These are phyloP conservation scores for Mycena olivaceomarginata DNA, from an alignment of 768 basidiomycete species.

Conservation along the genomic window DNA sequence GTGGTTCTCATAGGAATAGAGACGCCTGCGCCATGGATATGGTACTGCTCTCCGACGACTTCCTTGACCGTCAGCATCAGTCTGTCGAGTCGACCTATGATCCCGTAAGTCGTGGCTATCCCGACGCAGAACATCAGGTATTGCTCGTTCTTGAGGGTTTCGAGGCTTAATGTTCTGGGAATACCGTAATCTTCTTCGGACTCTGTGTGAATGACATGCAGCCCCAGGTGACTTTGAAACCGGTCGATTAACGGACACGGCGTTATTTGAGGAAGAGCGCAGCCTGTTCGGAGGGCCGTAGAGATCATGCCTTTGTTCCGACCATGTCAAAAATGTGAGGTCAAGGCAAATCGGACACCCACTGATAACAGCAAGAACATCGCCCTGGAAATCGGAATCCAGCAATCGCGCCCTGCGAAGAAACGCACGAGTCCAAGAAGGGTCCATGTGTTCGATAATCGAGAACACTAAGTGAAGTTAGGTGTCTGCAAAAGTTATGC, in stretches of 20 bases:
- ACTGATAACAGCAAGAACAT: conserved; percentile 90
- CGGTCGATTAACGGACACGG: conserved; percentile 80
- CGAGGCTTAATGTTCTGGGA: conserved; percentile 80
- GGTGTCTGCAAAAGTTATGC: neutral
- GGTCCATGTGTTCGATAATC: conserved; percentile 82
- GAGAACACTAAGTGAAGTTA: conserved; percentile 68
- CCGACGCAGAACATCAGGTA: conserved; percentile 89
- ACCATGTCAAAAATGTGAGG: conserved; percentile 1
- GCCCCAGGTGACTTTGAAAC: conserved; percentile 66
- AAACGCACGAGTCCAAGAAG: conserved; percentile 86
- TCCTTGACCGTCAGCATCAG: conserved; percentile 91
- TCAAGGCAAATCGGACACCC: conserved; percentile 44
- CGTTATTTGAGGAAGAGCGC: conserved; percentile 90
- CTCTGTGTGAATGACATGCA: conserved; percentile 82
- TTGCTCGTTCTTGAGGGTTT: conserved; percentile 85
- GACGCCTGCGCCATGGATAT: conserved; percentile 82
- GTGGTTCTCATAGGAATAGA: conserved; percentile 45
- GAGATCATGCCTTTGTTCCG: conserved; percentile 79
- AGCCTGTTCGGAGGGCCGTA: conserved; percentile 82
- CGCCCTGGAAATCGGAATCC: conserved; percentile 90
- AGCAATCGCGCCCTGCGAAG: conserved; percentile 84
- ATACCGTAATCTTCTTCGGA: conserved; percentile 86
- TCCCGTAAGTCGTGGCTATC: conserved; percentile 79
- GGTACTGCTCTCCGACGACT: conserved; percentile 91
- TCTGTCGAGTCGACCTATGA: conserved; percentile 84